phyloP scores from a whole-genome alignment of 306 rosid genomes.

The Dalbergia cochinchinensis region DNA sequence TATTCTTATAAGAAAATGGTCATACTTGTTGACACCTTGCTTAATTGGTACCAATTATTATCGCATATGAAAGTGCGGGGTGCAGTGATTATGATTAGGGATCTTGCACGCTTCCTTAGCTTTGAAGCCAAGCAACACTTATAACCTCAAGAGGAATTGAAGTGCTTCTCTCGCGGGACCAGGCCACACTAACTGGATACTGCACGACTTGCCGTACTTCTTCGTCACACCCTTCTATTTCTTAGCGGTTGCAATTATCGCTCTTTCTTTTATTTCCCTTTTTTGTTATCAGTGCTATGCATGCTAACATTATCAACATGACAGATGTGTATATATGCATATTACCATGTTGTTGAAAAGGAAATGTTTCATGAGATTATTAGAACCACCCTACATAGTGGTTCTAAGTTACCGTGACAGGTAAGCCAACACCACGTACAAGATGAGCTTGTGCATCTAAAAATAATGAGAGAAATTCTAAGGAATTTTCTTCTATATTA shows the following conservation, averaged over 20 bases:
- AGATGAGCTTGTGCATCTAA: not conserved
- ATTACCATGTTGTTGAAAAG: not conserved
- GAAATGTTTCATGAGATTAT: not conserved
- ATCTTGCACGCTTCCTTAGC: constrained; percentile 55
- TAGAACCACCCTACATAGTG: not conserved
- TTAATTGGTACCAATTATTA: constrained; percentile 38
- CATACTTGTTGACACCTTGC: not conserved
- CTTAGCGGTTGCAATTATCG: not conserved
- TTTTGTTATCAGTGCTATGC: not conserved
- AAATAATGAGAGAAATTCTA: not conserved
- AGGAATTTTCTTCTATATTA: not conserved
- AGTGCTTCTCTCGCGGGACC: constrained; percentile 9
- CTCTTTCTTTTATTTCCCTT: not conserved
- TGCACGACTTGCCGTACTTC: constrained; percentile 44
- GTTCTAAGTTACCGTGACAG: not conserved
- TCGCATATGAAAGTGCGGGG: not conserved
- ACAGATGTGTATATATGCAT: not conserved
- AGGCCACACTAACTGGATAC: constrained; percentile 34
- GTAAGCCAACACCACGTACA: not conserved
- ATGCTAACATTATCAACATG: not conserved
- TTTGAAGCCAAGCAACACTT: constrained; percentile 72
- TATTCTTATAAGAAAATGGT: constrained; percentile 1
- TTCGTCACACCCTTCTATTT: constrained; percentile 33
- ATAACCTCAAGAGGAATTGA: constrained; percentile 26
- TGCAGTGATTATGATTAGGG: constrained; percentile 45